These are phyloP conservation scores for Westerdykella sp. DNA, from an alignment of 2,329 filamentous ascomycete species.

Conservation along the genomic window DNA sequence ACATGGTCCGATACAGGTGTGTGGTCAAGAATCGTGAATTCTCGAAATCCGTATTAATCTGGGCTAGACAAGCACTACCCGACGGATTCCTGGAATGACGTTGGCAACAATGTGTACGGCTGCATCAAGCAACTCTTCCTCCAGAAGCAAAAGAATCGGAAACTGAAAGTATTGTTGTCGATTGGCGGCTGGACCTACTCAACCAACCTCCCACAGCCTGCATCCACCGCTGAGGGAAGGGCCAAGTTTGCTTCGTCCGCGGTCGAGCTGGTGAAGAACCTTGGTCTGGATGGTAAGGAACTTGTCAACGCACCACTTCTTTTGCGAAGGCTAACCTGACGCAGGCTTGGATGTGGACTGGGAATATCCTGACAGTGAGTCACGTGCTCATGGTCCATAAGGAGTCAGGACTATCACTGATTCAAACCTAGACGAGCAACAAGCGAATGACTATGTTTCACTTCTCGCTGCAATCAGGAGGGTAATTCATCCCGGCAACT, in stretches of 20 bases:
- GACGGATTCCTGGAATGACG: conserved; percentile 58
- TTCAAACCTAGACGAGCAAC: not conserved
- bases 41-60: conserved; percentile 36
- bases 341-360: conserved; percentile 42
- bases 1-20: conserved; percentile 16
- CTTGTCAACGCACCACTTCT: not conserved
- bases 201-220: conserved; percentile 67
- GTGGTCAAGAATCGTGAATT: not conserved
- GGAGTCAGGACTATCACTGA: not conserved
- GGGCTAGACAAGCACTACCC: conserved; percentile 58
- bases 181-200: conserved; percentile 80
- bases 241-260: conserved; percentile 62
- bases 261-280: conserved; percentile 68
- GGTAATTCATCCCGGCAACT: conserved; percentile 2
- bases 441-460: conserved; percentile 7
- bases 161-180: conserved; percentile 72
- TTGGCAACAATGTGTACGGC: conserved; percentile 69
- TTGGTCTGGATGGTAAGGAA: conserved; percentile 58
- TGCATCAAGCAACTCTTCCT: conserved; percentile 70
- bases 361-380: conserved; percentile 36
- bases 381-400: not conserved
- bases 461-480: conserved; percentile 18
- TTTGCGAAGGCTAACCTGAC: not conserved
- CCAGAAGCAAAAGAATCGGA: conserved; percentile 68
- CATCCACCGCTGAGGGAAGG: conserved; percentile 56